These are phyloP conservation scores for Dipsacomyces acuminosporus DNA, from an alignment of 371 early-diverging fungal species.

Conservation along the genomic window DNA sequence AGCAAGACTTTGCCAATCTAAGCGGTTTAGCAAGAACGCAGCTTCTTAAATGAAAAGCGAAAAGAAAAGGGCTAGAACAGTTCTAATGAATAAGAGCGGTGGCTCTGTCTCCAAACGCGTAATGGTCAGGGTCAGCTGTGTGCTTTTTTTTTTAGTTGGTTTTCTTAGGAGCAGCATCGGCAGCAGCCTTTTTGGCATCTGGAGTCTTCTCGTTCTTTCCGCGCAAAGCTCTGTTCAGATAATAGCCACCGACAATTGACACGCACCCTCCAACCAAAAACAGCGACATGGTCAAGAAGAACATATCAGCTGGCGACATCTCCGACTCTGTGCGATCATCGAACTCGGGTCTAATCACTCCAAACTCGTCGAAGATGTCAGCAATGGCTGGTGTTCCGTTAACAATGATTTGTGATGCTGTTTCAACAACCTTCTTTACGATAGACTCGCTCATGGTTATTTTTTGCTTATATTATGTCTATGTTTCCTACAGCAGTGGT, in stretches of 20 bases:
- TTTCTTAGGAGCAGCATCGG: slow-evolving; percentile 15
- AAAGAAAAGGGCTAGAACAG: too few species aligned
- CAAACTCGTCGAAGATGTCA: slow-evolving; percentile 41
- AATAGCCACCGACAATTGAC: slow-evolving; percentile 44
- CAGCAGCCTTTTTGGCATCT: slow-evolving; percentile 15
- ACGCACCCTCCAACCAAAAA: slow-evolving; percentile 45
- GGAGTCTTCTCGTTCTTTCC: slow-evolving; percentile 19
- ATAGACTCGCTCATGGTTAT: slow-evolving; percentile 31
- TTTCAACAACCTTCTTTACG: slow-evolving; percentile 22
- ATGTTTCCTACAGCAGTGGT: neutral
- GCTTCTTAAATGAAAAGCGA: too few species aligned
- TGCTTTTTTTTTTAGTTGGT: slow-evolving; percentile 7
- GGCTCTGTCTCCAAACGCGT: too few species aligned
- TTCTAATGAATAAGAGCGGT: too few species aligned
- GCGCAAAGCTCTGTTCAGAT: slow-evolving; percentile 43
- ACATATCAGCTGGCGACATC: slow-evolving; percentile 46
- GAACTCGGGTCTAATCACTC: slow-evolving; percentile 39
- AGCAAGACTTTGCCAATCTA: too few species aligned
- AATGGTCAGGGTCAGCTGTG: too few species aligned
- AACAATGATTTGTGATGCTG: slow-evolving; percentile 29
- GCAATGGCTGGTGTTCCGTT: slow-evolving; percentile 12
- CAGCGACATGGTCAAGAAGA: slow-evolving; percentile 43
- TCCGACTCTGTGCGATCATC: slow-evolving; percentile 43
- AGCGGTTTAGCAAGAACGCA: too few species aligned
- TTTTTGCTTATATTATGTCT: neutral